Percentiles rank a stretch among this genome's conserved stretches.
Conservation (phyloP, 257 asterid species). For the Euphrasia confusa region DNA sequence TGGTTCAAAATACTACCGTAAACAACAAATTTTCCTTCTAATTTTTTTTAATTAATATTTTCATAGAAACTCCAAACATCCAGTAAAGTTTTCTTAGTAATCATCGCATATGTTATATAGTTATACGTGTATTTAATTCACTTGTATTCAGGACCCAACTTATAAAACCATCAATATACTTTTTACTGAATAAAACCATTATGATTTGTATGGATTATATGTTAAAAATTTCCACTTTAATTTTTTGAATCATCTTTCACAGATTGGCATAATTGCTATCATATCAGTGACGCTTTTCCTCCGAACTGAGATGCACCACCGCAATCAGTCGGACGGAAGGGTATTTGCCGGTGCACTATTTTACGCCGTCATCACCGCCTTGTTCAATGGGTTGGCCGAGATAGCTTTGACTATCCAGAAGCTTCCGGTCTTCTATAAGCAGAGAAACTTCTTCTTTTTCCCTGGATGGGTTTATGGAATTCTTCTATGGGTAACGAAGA, state of each 20-base stretch:
- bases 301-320: conserved; percentile 36
- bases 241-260: conserved; percentile 2
- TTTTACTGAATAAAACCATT: too few relatives aligned
- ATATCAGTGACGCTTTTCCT: conserved; percentile 37
- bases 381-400: conserved; percentile 45
- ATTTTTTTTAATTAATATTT: too few relatives aligned
- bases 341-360: conserved; percentile 38
- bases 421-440: conserved; percentile 54
- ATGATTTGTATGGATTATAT: too few relatives aligned
- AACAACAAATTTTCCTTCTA: too few relatives aligned
- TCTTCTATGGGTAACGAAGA: conserved; percentile 31
- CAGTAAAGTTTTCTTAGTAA: too few relatives aligned
- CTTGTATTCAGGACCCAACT: too few relatives aligned
- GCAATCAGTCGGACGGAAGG: conserved; percentile 29
- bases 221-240: background rate
- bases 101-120: too few relatives aligned
- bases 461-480: conserved; percentile 51
- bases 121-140: too few relatives aligned
- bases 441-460: conserved; percentile 39
- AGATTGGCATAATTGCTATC: conserved; percentile 23
- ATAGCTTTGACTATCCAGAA: conserved; percentile 35
- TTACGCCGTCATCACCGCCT: conserved; percentile 19
- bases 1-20: too few relatives aligned
- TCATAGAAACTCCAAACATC: too few relatives aligned
- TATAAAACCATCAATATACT: too few relatives aligned